Percentiles rank a stretch among this genome's conserved stretches.
These are phyloP conservation scores for Penicillium parvum DNA, from an alignment of 495 filamentous ascomycete species.

Conservation along the genomic window DNA sequence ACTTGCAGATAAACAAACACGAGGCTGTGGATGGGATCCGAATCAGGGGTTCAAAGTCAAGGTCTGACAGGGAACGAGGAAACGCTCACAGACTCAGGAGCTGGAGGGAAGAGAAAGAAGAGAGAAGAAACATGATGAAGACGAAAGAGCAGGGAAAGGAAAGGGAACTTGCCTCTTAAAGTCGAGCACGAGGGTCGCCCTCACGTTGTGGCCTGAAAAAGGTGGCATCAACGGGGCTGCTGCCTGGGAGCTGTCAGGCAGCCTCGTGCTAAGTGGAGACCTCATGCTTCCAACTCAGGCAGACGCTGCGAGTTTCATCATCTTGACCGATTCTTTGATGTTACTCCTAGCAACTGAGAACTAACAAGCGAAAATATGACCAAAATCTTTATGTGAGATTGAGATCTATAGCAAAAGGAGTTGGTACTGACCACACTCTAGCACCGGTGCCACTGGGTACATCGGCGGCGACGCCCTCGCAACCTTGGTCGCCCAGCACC, in stretches of 20 bases:
- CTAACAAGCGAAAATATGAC: slow-evolving; percentile 13
- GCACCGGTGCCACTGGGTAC: slow-evolving; percentile 47
- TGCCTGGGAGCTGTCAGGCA: neutral
- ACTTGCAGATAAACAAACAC: too few relatives aligned
- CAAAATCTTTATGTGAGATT: slow-evolving; percentile 21
- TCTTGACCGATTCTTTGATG: too few relatives aligned
- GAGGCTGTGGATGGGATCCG: neutral
- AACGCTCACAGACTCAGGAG: neutral
- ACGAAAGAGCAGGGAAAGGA: neutral
- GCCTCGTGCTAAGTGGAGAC: neutral
- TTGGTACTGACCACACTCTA: slow-evolving; percentile 6
- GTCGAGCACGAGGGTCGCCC: neutral
- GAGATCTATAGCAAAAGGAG: neutral
- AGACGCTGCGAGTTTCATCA: too few relatives aligned
- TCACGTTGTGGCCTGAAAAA: neutral
- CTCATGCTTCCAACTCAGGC: too few relatives aligned
- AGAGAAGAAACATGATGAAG: neutral
- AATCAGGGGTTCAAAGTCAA: neutral
- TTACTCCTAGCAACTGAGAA: too few relatives aligned
- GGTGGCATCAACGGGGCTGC: neutral
- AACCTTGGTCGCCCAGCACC: slow-evolving; percentile 34
- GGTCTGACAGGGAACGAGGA: neutral
- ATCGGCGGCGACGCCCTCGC: slow-evolving; percentile 49
- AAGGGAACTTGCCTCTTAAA: neutral
- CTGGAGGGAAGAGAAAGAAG: neutral